Conservation (phyloP, 768 basidiomycete species). For the Tylopilus rubrobrunneus region DNA sequence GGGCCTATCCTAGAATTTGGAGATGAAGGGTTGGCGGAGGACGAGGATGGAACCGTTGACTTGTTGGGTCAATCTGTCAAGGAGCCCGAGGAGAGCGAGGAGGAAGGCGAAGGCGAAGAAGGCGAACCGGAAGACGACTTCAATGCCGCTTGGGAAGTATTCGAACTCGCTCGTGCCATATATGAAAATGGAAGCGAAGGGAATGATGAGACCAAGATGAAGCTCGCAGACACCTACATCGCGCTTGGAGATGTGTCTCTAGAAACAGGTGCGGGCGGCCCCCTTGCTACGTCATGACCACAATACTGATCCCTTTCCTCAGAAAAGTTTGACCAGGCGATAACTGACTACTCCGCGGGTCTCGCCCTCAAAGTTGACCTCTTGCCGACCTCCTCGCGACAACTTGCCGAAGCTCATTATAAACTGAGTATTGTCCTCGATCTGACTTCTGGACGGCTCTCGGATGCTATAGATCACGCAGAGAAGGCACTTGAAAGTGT, state of each 20-base stretch:
- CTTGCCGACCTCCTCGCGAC: conserved; percentile 83
- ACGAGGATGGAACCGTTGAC: conserved; percentile 57
- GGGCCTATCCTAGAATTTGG: conserved; percentile 77
- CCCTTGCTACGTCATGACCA: background rate
- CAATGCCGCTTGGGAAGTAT: conserved; percentile 95
- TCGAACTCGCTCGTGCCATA: conserved; percentile 90
- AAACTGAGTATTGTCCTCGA: conserved; percentile 93
- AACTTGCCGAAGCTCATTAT: conserved; percentile 92
- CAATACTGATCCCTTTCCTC: conserved; percentile 1
- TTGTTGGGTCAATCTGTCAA: conserved; percentile 58
- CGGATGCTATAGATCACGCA: conserved; percentile 78
- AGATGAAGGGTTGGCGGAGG: conserved; percentile 65
- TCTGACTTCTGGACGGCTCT: conserved; percentile 78
- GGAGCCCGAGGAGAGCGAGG: conserved; percentile 44
- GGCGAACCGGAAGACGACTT: conserved; percentile 94
- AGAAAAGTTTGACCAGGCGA: conserved; percentile 97
- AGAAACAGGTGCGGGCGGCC: conserved; percentile 78
- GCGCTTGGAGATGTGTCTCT: conserved; percentile 93
- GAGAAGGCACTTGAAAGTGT: conserved; percentile 79
- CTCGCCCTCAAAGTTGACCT: conserved; percentile 68
- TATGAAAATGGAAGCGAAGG: conserved; percentile 64
- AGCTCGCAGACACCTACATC: conserved; percentile 88
- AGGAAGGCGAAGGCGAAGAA: conserved; percentile 53
- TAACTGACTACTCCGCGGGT: conserved; percentile 79
- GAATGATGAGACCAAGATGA: conserved; percentile 64